A percentile compares a stretch with the other conserved stretches of the same genome.
Conservation (phyloP, 2,329 filamentous ascomycete species). For the Alternaria sp. region DNA sequence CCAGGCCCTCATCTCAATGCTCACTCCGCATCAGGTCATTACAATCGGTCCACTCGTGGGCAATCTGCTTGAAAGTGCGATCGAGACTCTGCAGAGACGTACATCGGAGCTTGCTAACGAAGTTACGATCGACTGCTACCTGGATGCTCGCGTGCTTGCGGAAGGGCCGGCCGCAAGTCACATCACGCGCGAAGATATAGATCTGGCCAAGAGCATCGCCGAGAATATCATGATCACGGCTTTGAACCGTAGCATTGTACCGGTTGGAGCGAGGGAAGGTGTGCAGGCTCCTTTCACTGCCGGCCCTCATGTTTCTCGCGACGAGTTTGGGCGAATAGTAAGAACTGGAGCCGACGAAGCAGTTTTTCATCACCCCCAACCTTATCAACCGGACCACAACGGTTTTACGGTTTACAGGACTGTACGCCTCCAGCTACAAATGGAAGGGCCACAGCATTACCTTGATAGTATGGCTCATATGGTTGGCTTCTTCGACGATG, state of each 20-base stretch:
- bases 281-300: not conserved
- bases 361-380: not conserved
- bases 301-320: not conserved
- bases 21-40: not conserved
- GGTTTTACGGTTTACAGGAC: not conserved
- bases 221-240: not conserved
- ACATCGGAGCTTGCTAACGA: not conserved
- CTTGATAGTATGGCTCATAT: not conserved
- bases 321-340: not conserved
- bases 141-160: not conserved
- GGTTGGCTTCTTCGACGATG: not conserved
- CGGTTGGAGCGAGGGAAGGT: not conserved
- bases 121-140: not conserved
- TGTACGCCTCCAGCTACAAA: not conserved
- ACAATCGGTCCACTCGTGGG: not conserved
- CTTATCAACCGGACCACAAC: not conserved
- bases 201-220: not conserved
- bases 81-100: not conserved
- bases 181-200: not conserved
- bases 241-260: not conserved
- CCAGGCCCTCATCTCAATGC: not conserved
- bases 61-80: not conserved
- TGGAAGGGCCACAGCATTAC: not conserved
- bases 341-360: not conserved
- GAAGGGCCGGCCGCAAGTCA: not conserved